Conservation (phyloP, 495 filamentous ascomycete genomes). For the Barbatosphaeria neglecta region DNA sequence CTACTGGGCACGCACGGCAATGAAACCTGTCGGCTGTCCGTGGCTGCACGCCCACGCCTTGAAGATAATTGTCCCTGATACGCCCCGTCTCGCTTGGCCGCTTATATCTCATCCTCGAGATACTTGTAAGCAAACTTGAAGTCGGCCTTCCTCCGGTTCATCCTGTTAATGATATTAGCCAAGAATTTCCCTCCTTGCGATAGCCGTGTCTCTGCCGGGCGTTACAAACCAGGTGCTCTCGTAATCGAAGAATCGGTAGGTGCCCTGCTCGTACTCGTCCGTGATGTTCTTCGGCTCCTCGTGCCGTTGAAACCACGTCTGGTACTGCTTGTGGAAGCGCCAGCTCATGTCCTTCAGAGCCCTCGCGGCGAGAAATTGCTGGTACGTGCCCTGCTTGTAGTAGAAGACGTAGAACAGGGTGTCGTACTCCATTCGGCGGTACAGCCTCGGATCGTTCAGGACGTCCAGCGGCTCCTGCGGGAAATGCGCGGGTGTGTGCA, state of each 20-base stretch:
- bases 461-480: conserved; percentile 83
- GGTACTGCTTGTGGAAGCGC: conserved; percentile 98
- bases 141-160: conserved; percentile 96
- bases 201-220: background rate
- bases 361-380: conserved; percentile 93
- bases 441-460: conserved; percentile 81
- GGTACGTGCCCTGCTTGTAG: conserved; percentile 90
- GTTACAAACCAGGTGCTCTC: conserved; percentile 94
- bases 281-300: conserved; percentile 98
- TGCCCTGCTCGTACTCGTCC: conserved; percentile 96
- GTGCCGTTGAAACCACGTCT: conserved; percentile 98
- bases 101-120: conserved; percentile 40
- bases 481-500: conserved; percentile 72
- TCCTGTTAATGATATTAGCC: conserved; percentile 45
- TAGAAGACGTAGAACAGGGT: conserved; percentile 99
- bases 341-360: conserved; percentile 93
- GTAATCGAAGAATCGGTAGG: conserved; percentile 98
- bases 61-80: background rate
- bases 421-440: conserved; percentile 82
- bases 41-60: no score
- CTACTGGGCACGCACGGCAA: no score
- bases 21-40: no score
- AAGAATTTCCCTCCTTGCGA: background rate
- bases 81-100: background rate
- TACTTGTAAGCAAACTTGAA: conserved; percentile 99